Evolutionary conservation across 2,329 filamentous ascomycete species (phyloP).

Genomic region (Dothiorella sarmentorum): DNA sequence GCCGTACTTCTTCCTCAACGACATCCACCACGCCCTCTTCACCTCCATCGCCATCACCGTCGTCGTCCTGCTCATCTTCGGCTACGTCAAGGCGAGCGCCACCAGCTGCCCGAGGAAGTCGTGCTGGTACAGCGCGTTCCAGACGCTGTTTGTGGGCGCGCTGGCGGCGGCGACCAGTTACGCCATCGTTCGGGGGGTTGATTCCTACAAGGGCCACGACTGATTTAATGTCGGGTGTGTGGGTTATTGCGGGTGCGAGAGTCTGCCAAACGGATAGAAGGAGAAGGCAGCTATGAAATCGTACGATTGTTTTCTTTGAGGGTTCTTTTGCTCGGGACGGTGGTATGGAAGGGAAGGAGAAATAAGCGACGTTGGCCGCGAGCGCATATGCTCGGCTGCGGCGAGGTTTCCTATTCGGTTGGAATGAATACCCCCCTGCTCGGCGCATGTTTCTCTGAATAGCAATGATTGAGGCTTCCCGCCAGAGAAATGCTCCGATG

Average conservation of each 20-base stretch:
- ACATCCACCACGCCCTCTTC: constrained; percentile 42
- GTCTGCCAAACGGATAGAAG: too few species aligned
- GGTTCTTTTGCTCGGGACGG: not conserved
- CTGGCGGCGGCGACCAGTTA: constrained; percentile 18
- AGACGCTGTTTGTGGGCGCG: constrained; percentile 16
- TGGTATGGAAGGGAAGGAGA: not conserved
- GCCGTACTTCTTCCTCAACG: constrained; percentile 48
- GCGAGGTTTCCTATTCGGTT: not conserved
- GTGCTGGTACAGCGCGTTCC: constrained; percentile 4
- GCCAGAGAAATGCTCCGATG: too few species aligned
- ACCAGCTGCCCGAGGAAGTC: constrained; percentile 14
- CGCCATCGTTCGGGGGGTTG: constrained; percentile 17
- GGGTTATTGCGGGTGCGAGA: not conserved
- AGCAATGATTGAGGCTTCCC: not conserved
- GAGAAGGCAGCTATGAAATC: not conserved
- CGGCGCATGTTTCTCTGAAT: not conserved
- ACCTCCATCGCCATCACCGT: constrained; percentile 52
- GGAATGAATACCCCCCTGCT: not conserved
- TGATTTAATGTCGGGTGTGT: not conserved
- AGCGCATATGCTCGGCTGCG: not conserved
- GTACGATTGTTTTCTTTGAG: not conserved
- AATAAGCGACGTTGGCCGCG: not conserved
- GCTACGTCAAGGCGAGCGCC: constrained; percentile 45
- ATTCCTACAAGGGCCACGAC: constrained; percentile 7
- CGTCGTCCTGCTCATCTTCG: constrained; percentile 49